Evolutionary conservation across 1,284 basidiomycete genomes (phyloP), one percentile per base, ranked within the genome.

Genomic region (Vanrija sp.): DNA sequence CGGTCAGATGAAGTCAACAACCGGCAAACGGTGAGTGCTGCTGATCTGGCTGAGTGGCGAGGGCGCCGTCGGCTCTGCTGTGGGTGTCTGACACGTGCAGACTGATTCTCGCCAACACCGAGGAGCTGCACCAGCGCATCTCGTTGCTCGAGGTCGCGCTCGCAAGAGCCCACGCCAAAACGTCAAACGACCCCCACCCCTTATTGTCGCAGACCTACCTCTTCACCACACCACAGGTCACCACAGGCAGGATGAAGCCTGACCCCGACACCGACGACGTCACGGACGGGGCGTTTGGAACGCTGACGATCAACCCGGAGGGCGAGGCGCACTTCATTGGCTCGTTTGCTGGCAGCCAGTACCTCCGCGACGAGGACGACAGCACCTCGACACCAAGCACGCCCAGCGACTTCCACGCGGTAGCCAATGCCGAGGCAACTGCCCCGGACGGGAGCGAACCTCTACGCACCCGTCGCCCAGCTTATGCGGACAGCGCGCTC

Each of bases 121-220:
- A 75, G 45, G 71, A 73, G 60, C 66, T 74, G 0, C 71, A 75
- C 50, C 55, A 66, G 38, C 71, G 73, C 3, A 73, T 75, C 40
- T 60, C 65, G 10, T 48, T 62, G 16, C 67, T 75, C 25, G 73
- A 77, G 52, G 61, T 71, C 29, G 72, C 73, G 6, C 65, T 74
- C 12, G 65, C 69, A 25, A 55, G 66, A 44, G 52, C 69, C 5
- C 72, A 70, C 54, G 62, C 64, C 21, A 55, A 44, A 34, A 46
- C 40, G 38, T 51, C 34, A 62, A 64, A 62, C 12, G 51, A 59
- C 3, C 66, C 71, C 14, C 73, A 75, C 53, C 68, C 66, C 3
- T 61, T 75, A 10, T 63, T 74, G n/a, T 54, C 61, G 15, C 64
- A 63, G 6, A 59, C 67, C 9, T 71, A 71, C 52, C 63, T 68